Percentiles rank a stretch among this genome's conserved stretches.
Conservation (phyloP, 495 filamentous ascomycete genomes). For the Paragyromitra xinjiangensis region DNA sequence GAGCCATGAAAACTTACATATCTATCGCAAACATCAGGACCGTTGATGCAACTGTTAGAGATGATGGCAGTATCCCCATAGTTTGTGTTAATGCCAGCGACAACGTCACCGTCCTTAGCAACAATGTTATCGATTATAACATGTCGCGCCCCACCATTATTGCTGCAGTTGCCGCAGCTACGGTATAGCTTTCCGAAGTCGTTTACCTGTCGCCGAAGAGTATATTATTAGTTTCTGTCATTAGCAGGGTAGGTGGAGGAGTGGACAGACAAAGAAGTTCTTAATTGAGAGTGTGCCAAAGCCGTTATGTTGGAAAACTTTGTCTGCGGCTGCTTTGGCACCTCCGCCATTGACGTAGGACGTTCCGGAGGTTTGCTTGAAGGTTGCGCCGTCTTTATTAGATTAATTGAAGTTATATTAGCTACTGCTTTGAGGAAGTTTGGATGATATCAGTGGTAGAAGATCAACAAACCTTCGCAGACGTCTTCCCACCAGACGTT, state of each 20-base stretch:
- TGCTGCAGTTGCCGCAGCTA: conserved; percentile 63
- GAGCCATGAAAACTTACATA: conserved; percentile 12
- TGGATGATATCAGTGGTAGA: background rate
- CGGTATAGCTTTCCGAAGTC: conserved; percentile 64
- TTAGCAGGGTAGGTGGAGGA: background rate
- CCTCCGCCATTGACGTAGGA: conserved; percentile 63
- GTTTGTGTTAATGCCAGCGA: conserved; percentile 47
- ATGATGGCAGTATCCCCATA: conserved; percentile 58
- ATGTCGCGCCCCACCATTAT: conserved; percentile 50
- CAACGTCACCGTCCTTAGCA: conserved; percentile 39
- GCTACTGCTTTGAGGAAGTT: background rate
- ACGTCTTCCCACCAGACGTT: conserved; percentile 62
- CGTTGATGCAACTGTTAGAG: conserved; percentile 46
- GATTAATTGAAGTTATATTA: background rate
- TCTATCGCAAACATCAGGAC: conserved; percentile 5
- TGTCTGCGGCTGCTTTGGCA: conserved; percentile 61
- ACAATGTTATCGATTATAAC: conserved; percentile 57
- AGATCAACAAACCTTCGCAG: conserved; percentile 52
- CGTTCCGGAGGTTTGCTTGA: conserved; percentile 60
- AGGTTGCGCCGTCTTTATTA: conserved; percentile 54
- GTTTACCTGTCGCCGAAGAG: conserved; percentile 20
- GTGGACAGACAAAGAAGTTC: conserved; percentile 59
- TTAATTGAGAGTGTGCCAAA: conserved; percentile 60
- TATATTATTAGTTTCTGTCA: background rate
- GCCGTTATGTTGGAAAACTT: conserved; percentile 64